Conservation (phyloP, 2,329 filamentous ascomycete species). For the Botrytis elliptica region DNA sequence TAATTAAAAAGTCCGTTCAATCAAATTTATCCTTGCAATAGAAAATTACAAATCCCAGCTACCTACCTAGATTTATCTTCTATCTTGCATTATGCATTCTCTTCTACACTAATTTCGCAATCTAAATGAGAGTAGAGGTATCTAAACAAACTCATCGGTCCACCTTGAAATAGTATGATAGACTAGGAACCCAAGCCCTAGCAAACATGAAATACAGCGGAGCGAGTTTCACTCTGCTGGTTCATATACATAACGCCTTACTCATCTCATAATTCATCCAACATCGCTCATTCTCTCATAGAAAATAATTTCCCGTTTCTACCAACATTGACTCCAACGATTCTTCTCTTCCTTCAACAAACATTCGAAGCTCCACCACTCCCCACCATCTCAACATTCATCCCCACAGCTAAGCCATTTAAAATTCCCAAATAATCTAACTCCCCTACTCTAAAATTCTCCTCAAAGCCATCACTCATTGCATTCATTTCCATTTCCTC, state of each 20-base stretch:
- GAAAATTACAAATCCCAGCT: not conserved
- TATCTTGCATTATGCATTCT: not conserved
- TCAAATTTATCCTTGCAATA: not conserved
- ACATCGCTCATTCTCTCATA: no score
- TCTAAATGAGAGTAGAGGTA: not conserved
- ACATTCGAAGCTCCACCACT: not conserved
- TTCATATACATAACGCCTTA: no score
- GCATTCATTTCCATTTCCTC: not conserved
- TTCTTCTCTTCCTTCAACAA: not conserved
- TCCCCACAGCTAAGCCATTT: not conserved
- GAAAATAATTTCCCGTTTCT: not conserved
- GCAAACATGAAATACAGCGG: not conserved
- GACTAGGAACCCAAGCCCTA: not conserved
- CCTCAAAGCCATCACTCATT: not conserved
- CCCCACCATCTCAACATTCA: not conserved
- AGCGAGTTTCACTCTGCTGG: not conserved
- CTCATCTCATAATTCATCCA: accelerated
- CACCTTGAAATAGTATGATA: not conserved
- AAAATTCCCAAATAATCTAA: slow-evolving; percentile 14
- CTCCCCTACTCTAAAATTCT: not conserved
- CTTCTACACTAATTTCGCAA: not conserved
- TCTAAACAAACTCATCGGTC: not conserved
- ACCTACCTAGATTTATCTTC: not conserved
- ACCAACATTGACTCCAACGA: not conserved
- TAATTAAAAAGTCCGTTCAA: not conserved